Conservation (phyloP, 1,139 yeast species). For the Cylindricascospora bacillispora region DNA sequence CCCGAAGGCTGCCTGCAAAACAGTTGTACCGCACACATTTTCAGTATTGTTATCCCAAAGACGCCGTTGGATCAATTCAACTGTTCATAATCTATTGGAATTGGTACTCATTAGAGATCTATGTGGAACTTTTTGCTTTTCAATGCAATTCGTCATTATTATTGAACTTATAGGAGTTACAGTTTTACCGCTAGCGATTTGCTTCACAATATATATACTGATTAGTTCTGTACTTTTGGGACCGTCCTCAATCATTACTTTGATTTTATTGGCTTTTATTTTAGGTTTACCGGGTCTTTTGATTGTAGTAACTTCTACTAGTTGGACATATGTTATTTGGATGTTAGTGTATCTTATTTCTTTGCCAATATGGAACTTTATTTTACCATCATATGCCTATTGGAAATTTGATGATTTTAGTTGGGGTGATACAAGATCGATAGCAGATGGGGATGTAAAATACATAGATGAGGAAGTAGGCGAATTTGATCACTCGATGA, state of each 20-base stretch:
- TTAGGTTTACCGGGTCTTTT: conserved; percentile 84
- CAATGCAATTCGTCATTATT: conserved; percentile 89
- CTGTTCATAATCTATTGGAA: conserved; percentile 91
- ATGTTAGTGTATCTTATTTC: conserved; percentile 72
- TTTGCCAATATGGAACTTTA: conserved; percentile 89
- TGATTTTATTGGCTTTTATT: conserved; percentile 65
- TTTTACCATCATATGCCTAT: conserved; percentile 75
- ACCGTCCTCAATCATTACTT: conserved; percentile 75
- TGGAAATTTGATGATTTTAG: conserved; percentile 98
- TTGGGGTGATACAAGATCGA: conserved; percentile 95
- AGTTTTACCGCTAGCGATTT: conserved; percentile 84
- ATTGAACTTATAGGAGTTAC: conserved; percentile 85
- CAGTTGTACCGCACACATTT: conserved; percentile 82
- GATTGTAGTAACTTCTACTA: conserved; percentile 79
- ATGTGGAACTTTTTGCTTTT: conserved; percentile 94
- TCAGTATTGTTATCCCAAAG: conserved; percentile 80
- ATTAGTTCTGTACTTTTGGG: conserved; percentile 57
- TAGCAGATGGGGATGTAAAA: conserved; percentile 46
- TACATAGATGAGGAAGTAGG: conserved; percentile 48
- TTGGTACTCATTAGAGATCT: conserved; percentile 76
- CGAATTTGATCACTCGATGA: conserved; percentile 75
- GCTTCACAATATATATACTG: conserved; percentile 75
- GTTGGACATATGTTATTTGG: conserved; percentile 66
- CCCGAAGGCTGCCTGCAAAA: conserved; percentile 91
- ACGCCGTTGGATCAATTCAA: conserved; percentile 97